phyloP scores from a whole-genome alignment of 257 asterid species.

The Linderniella brevidens region DNA sequence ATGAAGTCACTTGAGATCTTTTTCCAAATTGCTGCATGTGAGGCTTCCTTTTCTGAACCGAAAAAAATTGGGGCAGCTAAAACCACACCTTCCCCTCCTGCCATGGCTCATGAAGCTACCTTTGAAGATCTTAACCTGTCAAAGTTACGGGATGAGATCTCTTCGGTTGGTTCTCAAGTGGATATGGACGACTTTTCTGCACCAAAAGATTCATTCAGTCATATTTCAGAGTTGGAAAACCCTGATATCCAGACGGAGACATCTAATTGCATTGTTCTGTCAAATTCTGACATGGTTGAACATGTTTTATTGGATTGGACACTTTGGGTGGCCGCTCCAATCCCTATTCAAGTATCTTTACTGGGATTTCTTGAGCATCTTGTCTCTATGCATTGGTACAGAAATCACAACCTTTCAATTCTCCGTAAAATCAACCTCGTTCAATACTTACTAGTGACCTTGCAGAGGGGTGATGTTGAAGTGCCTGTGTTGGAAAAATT shows the following conservation, averaged over 20 bases:
- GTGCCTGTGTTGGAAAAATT: conserved; percentile 87
- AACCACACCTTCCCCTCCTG: conserved; percentile 37
- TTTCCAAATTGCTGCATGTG: conserved; percentile 97
- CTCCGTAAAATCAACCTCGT: conserved; percentile 94
- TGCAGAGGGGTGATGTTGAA: conserved; percentile 98
- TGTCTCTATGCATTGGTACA: conserved; percentile 99
- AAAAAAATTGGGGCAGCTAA: conserved; percentile 29
- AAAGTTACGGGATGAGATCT: conserved; percentile 71
- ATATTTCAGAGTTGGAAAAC: conserved; percentile 77
- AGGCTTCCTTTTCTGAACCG: conserved; percentile 95
- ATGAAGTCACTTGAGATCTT: conserved; percentile 96
- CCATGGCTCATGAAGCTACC: conserved; percentile 35
- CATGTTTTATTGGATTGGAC: conserved; percentile 99
- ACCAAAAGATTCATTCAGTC: conserved; percentile 76
- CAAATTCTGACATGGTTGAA: conserved; percentile 98
- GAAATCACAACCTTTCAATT: conserved; percentile 93
- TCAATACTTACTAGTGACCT: conserved; percentile 86
- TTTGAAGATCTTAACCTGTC: conserved; percentile 64
- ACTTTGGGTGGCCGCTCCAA: conserved; percentile 81
- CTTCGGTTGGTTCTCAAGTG: conserved; percentile 80
- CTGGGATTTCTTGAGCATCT: conserved; percentile 96
- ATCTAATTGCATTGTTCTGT: conserved; percentile 87
- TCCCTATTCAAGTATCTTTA: conserved; percentile 72
- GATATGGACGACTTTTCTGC: conserved; percentile 93
- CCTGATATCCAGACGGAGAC: conserved; percentile 64